A percentile compares a stretch with the other conserved stretches of the same genome.
phyloP scores from a whole-genome alignment of 441 rosid genomes.

The Populus hybrid region DNA sequence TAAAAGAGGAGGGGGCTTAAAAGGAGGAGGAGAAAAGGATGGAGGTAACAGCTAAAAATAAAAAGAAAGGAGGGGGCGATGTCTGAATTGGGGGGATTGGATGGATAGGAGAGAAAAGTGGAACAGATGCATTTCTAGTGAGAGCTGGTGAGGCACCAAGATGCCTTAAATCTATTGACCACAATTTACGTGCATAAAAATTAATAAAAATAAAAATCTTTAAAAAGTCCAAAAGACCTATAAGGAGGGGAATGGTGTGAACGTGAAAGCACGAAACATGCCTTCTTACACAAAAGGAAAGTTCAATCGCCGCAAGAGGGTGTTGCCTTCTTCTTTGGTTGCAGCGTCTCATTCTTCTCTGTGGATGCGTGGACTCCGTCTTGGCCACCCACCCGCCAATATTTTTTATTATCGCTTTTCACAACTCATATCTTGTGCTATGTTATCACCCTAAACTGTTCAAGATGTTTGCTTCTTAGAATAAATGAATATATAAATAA shows the following conservation, averaged over 20 bases:
- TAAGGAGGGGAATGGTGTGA: background rate
- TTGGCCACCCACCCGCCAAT: background rate
- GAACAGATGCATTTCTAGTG: background rate
- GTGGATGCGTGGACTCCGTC: background rate
- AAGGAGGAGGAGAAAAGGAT: background rate
- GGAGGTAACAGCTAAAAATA: too few species aligned
- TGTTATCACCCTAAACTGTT: too few species aligned
- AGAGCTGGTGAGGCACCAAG: background rate
- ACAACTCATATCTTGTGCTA: too few species aligned
- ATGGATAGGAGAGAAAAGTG: background rate
- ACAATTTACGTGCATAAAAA: too few species aligned
- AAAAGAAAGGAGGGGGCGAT: background rate
- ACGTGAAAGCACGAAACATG: conserved; percentile 16
- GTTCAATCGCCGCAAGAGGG: too few species aligned
- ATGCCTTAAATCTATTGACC: background rate
- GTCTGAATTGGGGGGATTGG: background rate
- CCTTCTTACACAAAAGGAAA: conserved; percentile 10
- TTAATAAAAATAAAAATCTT: too few species aligned
- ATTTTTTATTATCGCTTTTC: too few species aligned
- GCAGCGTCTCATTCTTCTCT: background rate
- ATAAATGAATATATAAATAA: too few species aligned
- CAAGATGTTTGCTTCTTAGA: too few species aligned
- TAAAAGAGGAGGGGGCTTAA: background rate
- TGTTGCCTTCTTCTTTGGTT: too few species aligned
- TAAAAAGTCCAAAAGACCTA: too few species aligned